These are phyloP conservation scores for Penicillium sp. DNA, from an alignment of 2,329 filamentous ascomycete genomes.

Conservation along the genomic window DNA sequence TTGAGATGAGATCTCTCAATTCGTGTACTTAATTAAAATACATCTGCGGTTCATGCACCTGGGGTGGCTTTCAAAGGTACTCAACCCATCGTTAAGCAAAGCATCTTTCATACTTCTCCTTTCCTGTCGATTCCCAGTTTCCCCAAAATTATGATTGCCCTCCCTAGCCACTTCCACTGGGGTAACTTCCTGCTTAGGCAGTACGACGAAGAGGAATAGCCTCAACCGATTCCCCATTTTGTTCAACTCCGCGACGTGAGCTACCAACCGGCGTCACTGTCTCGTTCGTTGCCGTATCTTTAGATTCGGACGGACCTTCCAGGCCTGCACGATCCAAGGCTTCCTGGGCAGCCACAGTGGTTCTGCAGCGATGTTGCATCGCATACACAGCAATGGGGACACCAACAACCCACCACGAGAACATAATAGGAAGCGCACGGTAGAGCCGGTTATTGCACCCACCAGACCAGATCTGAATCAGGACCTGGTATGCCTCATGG, in stretches of 20 bases:
- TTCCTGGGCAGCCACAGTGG: background rate
- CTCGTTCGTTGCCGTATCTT: background rate
- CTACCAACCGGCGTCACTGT: background rate
- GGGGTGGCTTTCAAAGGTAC: too few relatives aligned
- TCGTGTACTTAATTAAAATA: background rate
- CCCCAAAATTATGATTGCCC: background rate
- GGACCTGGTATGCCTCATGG: conserved; percentile 40
- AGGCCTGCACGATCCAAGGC: background rate
- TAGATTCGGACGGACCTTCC: background rate
- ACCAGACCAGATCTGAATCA: conserved; percentile 45
- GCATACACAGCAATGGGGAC: background rate
- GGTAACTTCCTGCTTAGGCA: background rate
- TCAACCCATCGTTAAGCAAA: background rate
- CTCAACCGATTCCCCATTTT: background rate
- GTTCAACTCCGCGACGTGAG: background rate
- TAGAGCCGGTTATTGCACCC: conserved; percentile 42
- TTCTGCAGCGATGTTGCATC: background rate
- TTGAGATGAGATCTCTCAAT: background rate
- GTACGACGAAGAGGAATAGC: background rate
- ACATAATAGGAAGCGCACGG: conserved; percentile 42
- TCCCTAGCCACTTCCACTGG: too few relatives aligned
- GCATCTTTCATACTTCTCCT: background rate
- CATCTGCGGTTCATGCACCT: background rate
- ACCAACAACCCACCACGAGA: conserved; percentile 38
- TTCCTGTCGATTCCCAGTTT: background rate